Conservation (phyloP, 2,329 filamentous ascomycete genomes). For the Coniochaeta sp. region DNA sequence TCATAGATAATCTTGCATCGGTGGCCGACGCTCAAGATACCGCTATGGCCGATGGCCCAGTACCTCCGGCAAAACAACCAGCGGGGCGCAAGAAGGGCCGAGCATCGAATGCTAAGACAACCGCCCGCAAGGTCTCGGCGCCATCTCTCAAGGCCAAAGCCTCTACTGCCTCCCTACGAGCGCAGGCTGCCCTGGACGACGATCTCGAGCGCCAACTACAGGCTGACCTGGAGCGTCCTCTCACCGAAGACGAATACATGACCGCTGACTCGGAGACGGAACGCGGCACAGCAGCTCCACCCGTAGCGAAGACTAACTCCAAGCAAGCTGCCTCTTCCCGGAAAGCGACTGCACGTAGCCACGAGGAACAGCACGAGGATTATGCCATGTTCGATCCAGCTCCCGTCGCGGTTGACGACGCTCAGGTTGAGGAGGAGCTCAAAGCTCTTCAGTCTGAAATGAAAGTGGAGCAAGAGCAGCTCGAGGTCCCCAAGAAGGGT, state of each 20-base stretch:
- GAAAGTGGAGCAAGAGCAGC: slow-evolving; percentile 26
- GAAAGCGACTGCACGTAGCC: slow-evolving; percentile 14
- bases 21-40: slow-evolving; percentile 28
- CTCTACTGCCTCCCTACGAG: slow-evolving; percentile 26
- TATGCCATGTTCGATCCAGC: slow-evolving; percentile 47
- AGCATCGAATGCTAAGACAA: slow-evolving; percentile 30
- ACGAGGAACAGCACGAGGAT: slow-evolving; percentile 23
- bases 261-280: slow-evolving; percentile 38
- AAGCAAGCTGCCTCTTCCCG: slow-evolving; percentile 17
- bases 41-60: slow-evolving; percentile 27
- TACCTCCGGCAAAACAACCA: slow-evolving; percentile 19
- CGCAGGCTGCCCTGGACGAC: slow-evolving; percentile 44
- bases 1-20: slow-evolving; percentile 26
- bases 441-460: slow-evolving; percentile 41
- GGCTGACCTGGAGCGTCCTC: slow-evolving; percentile 52
- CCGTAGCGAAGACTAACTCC: slow-evolving; percentile 21
- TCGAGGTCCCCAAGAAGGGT: slow-evolving; percentile 45
- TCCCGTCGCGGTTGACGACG: slow-evolving; percentile 36
- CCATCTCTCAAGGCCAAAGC: slow-evolving; percentile 37
- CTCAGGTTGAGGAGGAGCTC: slow-evolving; percentile 42
- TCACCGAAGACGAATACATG: slow-evolving; percentile 45
- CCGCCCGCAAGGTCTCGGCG: slow-evolving; percentile 38
- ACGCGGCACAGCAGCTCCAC: slow-evolving; percentile 22
- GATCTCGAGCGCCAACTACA: slow-evolving; percentile 60
- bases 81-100: slow-evolving; percentile 35